Conservation (phyloP, 2,329 filamentous ascomycete genomes). For the Cladosporium velox region DNA sequence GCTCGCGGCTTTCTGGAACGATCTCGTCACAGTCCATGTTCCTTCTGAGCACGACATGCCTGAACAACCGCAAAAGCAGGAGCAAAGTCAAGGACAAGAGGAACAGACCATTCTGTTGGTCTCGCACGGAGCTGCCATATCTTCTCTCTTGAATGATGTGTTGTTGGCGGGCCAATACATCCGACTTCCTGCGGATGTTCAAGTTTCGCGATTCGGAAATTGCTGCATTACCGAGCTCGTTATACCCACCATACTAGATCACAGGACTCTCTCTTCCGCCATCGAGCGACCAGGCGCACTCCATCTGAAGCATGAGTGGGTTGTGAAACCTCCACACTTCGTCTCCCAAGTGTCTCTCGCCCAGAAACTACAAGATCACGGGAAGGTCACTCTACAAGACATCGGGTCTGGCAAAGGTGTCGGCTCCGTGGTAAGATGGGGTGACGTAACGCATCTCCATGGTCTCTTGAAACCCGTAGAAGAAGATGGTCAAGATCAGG, state of each 20-base stretch:
- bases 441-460: not conserved
- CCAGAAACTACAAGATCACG: not conserved
- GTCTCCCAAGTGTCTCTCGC: not conserved
- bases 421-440: slow-evolving; percentile 1
- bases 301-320: not conserved
- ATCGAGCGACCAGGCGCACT: not conserved
- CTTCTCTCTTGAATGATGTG: slow-evolving; percentile 1
- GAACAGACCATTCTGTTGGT: not conserved
- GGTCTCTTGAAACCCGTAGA: not conserved
- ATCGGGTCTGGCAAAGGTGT: not conserved
- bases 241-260: not conserved
- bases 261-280: not conserved
- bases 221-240: slow-evolving; percentile 7
- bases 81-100: not conserved
- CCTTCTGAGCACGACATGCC: not conserved
- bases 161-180: not conserved
- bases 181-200: not conserved
- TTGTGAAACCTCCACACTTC: not conserved
- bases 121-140: slow-evolving; percentile 2
- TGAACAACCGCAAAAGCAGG: not conserved
- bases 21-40: not conserved
- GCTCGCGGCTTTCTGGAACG: not conserved
- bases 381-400: not conserved
- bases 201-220: not conserved
- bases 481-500: not conserved